phyloP scores from a whole-genome alignment of 257 asterid genomes.

The Handroanthus guayacan region DNA sequence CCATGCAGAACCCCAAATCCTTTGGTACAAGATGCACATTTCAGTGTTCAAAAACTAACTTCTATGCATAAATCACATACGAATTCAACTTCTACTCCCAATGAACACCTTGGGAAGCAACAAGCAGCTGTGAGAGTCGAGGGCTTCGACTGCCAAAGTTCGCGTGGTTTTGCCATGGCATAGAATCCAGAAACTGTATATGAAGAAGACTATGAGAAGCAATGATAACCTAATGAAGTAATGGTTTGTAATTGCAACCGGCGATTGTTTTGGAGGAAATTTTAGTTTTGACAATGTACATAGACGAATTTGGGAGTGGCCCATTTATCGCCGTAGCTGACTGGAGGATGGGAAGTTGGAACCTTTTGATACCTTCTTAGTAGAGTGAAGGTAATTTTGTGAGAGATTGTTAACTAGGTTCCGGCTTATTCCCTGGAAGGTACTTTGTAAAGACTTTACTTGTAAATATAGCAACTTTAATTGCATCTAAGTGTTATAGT shows the following conservation, averaged over 20 bases:
- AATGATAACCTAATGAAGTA: conserved; percentile 13
- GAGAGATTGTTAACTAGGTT: not conserved
- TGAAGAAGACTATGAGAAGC: conserved; percentile 4
- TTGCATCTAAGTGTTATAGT: too few relatives aligned
- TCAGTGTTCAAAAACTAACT: conserved; percentile 36
- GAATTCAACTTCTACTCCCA: conserved; percentile 26
- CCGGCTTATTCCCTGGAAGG: not conserved
- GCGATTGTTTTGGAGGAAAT: conserved; percentile 8
- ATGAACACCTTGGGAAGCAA: conserved; percentile 31
- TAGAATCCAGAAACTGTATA: conserved; percentile 33
- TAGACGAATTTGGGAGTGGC: not conserved
- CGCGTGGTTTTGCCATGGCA: conserved; percentile 36
- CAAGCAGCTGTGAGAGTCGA: conserved; percentile 50
- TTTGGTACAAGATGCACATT: conserved; percentile 49
- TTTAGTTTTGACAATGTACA: not conserved
- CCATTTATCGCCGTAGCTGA: conserved; percentile 14
- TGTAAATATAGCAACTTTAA: conserved; percentile 26
- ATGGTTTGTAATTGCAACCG: not conserved
- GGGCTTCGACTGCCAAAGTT: conserved; percentile 49
- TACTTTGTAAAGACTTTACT: conserved; percentile 23
- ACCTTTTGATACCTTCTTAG: not conserved
- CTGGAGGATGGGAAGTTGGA: conserved; percentile 4
- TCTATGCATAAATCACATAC: conserved; percentile 22
- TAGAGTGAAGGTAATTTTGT: too few relatives aligned
- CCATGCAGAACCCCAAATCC: conserved; percentile 57